Base-by-base conservation (phyloP, 352 stramenopile genomes). In the Pilasporangium apinafurcum region DNA sequence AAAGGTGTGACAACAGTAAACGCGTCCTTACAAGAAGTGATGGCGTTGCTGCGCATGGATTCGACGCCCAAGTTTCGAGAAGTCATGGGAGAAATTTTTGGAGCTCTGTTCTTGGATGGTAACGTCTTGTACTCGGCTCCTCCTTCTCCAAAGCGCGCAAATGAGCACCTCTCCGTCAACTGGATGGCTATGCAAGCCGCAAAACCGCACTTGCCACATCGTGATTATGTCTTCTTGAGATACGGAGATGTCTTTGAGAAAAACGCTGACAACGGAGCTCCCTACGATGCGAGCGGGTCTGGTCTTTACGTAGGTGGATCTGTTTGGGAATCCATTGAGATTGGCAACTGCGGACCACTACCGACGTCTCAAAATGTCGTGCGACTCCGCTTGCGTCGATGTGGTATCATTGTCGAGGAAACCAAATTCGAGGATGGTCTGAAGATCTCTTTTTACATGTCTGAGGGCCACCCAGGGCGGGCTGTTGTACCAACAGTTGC, bases 191-290 rank as follows among this genome's bases (percentile, higher is more conserved):
- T 91, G 17, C 81, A 91, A 44, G 66, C 76, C 8, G 82, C 76
- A 43, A 93, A 91, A 59, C 74, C 81, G 3, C 83, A 91, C 43
- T 45, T 93, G 21, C 81, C 78, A 17, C 81, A 93, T 53, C 76
- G 81, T 21, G 81, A 93, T 74, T 93, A 93, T 45, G 75, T 93
- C n/a, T 91, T 89, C 48, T 34, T 93, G 40, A 67, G 76, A 12
- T 93, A 93, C 43, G 68, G 59, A 9, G 81, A 93, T 46, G 59
- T 82, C 5, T 90, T 91, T 40, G 76, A 88, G 51, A 81, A 82
- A 43, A 73, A 79, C 32, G 52, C 65, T 17, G 69, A 90, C 36
- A 62, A 86, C 49, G 53, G 57, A 37, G 72, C 53, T 21, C 43
- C 76, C 32, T 85, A 85, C 52, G 60, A 80, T 37, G 61, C 63